Evolutionary conservation across 306 rosid genomes (phyloP).

Genomic region (Quercus mongolica): DNA sequence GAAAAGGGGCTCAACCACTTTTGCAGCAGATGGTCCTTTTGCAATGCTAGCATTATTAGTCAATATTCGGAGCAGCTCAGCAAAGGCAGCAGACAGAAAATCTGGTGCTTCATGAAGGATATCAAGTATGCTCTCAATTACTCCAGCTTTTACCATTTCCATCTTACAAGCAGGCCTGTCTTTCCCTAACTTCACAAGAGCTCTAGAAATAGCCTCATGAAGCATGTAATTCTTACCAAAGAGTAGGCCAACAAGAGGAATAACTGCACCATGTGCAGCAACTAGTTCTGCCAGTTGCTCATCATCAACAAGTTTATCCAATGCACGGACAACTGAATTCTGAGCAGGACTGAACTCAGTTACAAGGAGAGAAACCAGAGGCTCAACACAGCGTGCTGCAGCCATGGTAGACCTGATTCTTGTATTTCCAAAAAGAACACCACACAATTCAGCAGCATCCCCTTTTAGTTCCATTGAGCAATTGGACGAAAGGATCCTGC

Average conservation of each 20-base stretch:
- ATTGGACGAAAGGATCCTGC: constrained; percentile 85
- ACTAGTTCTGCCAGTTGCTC: constrained; percentile 98
- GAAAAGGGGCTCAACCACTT: constrained; percentile 90
- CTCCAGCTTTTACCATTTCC: constrained; percentile 99
- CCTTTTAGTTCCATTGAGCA: constrained; percentile 92
- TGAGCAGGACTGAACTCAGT: constrained; percentile 85
- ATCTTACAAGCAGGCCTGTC: constrained; percentile 95
- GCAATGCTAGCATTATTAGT: constrained; percentile 97
- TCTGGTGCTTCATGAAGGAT: constrained; percentile 90
- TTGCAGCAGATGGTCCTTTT: constrained; percentile 87
- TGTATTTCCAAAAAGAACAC: constrained; percentile 94
- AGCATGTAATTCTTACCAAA: constrained; percentile 84
- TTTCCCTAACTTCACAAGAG: constrained; percentile 91
- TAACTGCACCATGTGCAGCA: constrained; percentile 88
- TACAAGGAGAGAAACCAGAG: constrained; percentile 89
- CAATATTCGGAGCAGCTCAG: constrained; percentile 93
- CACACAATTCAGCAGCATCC: constrained; percentile 93
- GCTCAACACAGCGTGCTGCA: constrained; percentile 94
- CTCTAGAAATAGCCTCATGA: constrained; percentile 92
- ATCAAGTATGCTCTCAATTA: constrained; percentile 79
- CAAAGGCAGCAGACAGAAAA: constrained; percentile 78
- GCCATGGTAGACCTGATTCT: constrained; percentile 95
- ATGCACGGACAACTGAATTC: constrained; percentile 83
- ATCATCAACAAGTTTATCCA: constrained; percentile 96
- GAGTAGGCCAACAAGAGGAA: constrained; percentile 92